These are phyloP conservation scores for Stemphylium vesicarium DNA, from an alignment of 2,329 filamentous ascomycete genomes.

Conservation along the genomic window DNA sequence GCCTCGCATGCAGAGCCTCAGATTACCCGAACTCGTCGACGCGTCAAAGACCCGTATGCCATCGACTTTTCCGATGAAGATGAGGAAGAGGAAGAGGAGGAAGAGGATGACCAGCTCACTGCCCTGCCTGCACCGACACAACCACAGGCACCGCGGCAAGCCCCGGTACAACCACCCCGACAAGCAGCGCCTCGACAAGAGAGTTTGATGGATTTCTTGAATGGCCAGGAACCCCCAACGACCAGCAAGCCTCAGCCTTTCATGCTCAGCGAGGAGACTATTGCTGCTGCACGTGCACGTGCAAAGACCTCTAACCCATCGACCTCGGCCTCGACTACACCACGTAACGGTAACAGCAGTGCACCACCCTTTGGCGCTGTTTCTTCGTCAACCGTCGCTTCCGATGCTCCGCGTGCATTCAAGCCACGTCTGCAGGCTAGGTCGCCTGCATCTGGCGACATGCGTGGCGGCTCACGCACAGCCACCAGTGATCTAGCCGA, in stretches of 20 bases:
- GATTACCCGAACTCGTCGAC: constrained; percentile 75
- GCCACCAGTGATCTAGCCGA: constrained; percentile 53
- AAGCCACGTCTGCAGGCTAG: constrained; percentile 38
- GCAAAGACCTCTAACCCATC: constrained; percentile 25
- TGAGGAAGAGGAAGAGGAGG: constrained; percentile 33
- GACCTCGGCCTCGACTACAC: not conserved
- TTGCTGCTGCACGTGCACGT: constrained; percentile 43
- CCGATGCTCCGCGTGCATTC: constrained; percentile 32
- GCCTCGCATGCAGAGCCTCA: constrained; percentile 52
- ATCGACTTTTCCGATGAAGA: constrained; percentile 67
- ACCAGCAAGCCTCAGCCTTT: constrained; percentile 43
- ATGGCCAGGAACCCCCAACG: constrained; percentile 69
- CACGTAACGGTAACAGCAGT: constrained; percentile 19
- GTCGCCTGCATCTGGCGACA: constrained; percentile 30
- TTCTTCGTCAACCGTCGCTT: constrained; percentile 22
- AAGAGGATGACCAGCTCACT: constrained; percentile 58
- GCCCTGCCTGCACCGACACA: constrained; percentile 51
- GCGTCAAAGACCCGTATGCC: constrained; percentile 89
- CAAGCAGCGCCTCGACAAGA: constrained; percentile 49
- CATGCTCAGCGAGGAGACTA: constrained; percentile 38
- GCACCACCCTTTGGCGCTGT: constrained; percentile 14
- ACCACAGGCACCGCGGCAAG: constrained; percentile 14
- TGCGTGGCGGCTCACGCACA: constrained; percentile 26
- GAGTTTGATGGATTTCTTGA: constrained; percentile 75
- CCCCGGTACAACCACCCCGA: constrained; percentile 18